phyloP scores from a whole-genome alignment of 192 early-diverging fungal genomes.

The Coemansia sp. region DNA sequence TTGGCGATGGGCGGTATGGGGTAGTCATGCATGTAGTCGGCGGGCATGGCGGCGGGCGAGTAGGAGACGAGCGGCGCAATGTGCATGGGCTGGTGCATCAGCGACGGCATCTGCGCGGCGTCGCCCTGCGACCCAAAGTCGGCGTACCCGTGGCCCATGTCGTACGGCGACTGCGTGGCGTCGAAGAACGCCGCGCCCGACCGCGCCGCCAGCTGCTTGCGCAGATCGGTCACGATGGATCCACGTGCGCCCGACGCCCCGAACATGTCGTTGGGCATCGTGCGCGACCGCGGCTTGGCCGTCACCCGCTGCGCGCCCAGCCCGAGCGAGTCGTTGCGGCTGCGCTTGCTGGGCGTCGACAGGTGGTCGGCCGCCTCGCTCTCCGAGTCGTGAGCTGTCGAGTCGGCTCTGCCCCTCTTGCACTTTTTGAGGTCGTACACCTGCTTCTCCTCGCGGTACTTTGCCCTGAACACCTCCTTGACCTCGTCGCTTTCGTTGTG shows the following conservation, averaged over 20 bases:
- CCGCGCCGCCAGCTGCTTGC: constrained; percentile 41
- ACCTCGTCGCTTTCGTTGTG: constrained; percentile 46
- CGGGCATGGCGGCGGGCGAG: not conserved
- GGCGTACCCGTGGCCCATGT: constrained; percentile 22
- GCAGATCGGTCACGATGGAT: constrained; percentile 26
- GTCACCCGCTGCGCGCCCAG: constrained; percentile 4
- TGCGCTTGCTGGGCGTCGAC: constrained; percentile 11
- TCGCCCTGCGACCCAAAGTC: not conserved
- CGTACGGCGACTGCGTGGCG: constrained; percentile 18
- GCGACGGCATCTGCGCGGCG: constrained; percentile 12
- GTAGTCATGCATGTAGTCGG: constrained; percentile 13
- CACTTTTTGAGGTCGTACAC: constrained; percentile 33
- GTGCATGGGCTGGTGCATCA: constrained; percentile 13
- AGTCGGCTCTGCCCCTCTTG: constrained; percentile 29
- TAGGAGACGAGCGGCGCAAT: constrained; percentile 10
- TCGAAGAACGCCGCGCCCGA: constrained; percentile 21
- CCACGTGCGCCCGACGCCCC: constrained; percentile 13
- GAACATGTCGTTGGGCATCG: constrained; percentile 28
- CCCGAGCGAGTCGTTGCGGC: constrained; percentile 1
- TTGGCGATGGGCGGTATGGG: constrained; percentile 11
- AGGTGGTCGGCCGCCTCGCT: not conserved
- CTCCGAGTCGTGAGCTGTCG: not conserved
- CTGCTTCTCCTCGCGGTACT: constrained; percentile 41
- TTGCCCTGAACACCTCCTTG: constrained; percentile 32
- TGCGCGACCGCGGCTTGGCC: constrained; percentile 40